Percentiles rank a stretch among this genome's conserved stretches.
phyloP scores from a whole-genome alignment of 1,139 yeast species.

The Taiozyma sp. region DNA sequence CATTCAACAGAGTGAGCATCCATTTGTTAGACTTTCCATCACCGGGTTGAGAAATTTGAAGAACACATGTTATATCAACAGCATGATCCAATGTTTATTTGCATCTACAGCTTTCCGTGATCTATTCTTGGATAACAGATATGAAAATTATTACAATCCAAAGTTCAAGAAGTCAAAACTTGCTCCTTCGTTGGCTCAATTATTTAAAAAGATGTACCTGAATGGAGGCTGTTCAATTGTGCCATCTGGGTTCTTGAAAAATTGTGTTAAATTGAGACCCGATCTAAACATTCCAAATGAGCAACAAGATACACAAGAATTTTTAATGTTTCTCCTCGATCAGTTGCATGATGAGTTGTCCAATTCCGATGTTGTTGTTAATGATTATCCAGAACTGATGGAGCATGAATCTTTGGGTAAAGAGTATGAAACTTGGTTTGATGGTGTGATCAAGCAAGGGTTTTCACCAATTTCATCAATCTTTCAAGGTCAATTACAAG shows the following conservation, averaged over 20 bases:
- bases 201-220: slow-evolving; percentile 41
- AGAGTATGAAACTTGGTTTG: slow-evolving; percentile 61
- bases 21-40: slow-evolving; percentile 37
- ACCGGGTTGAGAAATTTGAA: slow-evolving; percentile 71
- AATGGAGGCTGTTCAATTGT: slow-evolving; percentile 61
- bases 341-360: slow-evolving; percentile 65
- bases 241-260: slow-evolving; percentile 57
- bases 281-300: slow-evolving; percentile 64
- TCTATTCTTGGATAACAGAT: slow-evolving; percentile 39
- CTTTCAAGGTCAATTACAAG: slow-evolving; percentile 67
- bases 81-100: slow-evolving; percentile 62
- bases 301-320: slow-evolving; percentile 81
- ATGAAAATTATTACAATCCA: slow-evolving; percentile 36
- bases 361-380: slow-evolving; percentile 32
- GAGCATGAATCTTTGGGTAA: slow-evolving; percentile 34
- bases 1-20: slow-evolving; percentile 36
- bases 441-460: slow-evolving; percentile 45
- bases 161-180: slow-evolving; percentile 28
- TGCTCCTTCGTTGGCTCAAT: slow-evolving; percentile 43
- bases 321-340: slow-evolving; percentile 60
- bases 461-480: slow-evolving; percentile 60
- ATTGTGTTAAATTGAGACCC: slow-evolving; percentile 52
- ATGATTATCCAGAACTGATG: slow-evolving; percentile 33
- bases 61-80: slow-evolving; percentile 69
- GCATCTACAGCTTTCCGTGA: slow-evolving; percentile 43